Evolutionary conservation across 2,329 filamentous ascomycete species (phyloP), one percentile per base, ranked within the genome.

Genomic region (Cercospora janseana): DNA sequence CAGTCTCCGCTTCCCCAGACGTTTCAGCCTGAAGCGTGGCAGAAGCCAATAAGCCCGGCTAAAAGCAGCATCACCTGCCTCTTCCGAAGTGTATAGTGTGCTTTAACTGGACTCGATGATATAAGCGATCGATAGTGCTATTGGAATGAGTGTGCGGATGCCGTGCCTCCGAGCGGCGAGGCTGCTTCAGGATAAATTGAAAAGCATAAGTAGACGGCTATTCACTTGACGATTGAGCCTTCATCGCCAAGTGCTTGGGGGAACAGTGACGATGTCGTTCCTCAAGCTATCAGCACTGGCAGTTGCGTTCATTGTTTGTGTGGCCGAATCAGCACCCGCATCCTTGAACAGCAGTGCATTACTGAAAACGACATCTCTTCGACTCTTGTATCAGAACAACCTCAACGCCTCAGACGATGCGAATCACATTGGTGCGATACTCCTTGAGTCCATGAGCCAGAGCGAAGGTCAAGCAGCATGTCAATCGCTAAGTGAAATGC

Each of bases 371-470:
- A 46, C 43, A n/a, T 46, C 43, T 21, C 29, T 46, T 7, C 43
- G 29, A 0, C 65, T 79, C 5, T 60, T 79, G 6, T 79, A 75
- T 52, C 76, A 79, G 58, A 80, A 79, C 63, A 79, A 79, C 31
- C 66, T 79, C 18, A 80, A 80, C 58, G 69, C 66, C 6, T 74
- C 75, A 0, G 77, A 80, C 53, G 75, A 79, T 63, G 66, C 61
- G 20, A 79, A 79, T 54, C 77, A 79, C 58, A 66, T 76, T 13
- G 72, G 76, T 8, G 76, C 76, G 3, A 71, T 79, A 34, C 62
- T 79, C 6, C 64, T 79, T 32, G 76, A 77, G 47, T 64, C 72
- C 3, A 63, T 72, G 41, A 58, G 64, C 5, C 65, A 67, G 29
- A 59, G 63, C 13, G 63, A 68, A 40, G 75, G 70, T 20, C 62